These are phyloP conservation scores for Aschersonia sp. DNA, from an alignment of 2,329 filamentous ascomycete species.

Conservation along the genomic window DNA sequence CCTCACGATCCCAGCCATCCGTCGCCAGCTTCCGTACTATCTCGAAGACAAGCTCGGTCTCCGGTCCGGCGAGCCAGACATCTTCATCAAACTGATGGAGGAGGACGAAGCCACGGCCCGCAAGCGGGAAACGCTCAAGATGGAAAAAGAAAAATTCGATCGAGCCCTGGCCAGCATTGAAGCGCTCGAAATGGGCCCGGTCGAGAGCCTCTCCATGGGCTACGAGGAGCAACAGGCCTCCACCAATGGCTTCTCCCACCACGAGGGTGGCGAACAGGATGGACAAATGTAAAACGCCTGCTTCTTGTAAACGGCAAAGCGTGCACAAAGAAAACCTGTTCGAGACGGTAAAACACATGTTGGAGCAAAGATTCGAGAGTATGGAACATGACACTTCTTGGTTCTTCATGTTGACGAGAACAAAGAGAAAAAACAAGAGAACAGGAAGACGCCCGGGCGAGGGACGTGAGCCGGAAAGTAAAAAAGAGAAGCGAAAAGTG, in stretches of 20 bases:
- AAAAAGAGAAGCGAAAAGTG: too few species aligned
- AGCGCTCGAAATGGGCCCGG: slow-evolving; percentile 16
- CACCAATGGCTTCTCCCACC: not conserved
- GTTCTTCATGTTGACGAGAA: too few species aligned
- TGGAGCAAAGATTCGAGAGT: too few species aligned
- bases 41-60: slow-evolving; percentile 30
- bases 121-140: slow-evolving; percentile 24
- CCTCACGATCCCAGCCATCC: slow-evolving; percentile 31
- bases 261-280: too few species aligned
- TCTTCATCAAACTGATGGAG: slow-evolving; percentile 31
- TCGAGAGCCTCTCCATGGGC: not conserved
- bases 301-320: too few species aligned
- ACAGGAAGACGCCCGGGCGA: too few species aligned
- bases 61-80: slow-evolving; percentile 10
- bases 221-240: not conserved
- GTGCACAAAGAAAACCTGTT: too few species aligned
- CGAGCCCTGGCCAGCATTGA: slow-evolving; percentile 31
- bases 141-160: slow-evolving; percentile 29
- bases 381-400: too few species aligned
- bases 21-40: slow-evolving; percentile 22
- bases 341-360: too few species aligned
- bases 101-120: slow-evolving; percentile 29
- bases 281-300: too few species aligned
- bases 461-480: too few species aligned
- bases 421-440: too few species aligned